Base-by-base conservation (phyloP, 495 filamentous ascomycete genomes). In the Platismatia glauca region DNA sequence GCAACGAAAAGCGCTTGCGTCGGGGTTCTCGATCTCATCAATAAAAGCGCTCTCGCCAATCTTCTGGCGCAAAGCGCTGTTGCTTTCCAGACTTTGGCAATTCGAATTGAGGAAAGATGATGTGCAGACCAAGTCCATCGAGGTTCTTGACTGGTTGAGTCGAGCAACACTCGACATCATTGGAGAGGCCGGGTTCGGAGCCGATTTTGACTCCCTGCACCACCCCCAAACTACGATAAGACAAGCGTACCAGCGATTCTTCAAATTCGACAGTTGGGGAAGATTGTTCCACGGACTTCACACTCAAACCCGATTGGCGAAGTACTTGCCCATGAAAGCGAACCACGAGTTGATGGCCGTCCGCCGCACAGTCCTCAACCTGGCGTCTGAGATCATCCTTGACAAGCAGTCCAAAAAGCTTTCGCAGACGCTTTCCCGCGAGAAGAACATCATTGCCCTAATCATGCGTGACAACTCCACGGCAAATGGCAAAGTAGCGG, bases 151-250 rank as follows among this genome's bases (percentile, higher is more conserved):
- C 39, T 77, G 78, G 75, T 70, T 76, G 35, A 77, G 76, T 62
- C 71, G 77, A 24, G 73, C 75, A 35, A 79, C 78, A 0, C 76
- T 82, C n/a, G 79, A 81, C 63, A 81, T 81, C 61, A 81, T 81
- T 58, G 77, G 75, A 35, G 69, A 75, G 64, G 78, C 79, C 7
- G 79, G 77, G 0, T 80, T 81, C 56, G 78, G 78, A 8, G 74
- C 70, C 31, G 73, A 77, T 1, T 72, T 81, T 43, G 68, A 74
- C 58, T 73, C 77, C 0, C 70, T 81, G 4, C 64, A 69, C n/a
- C 50, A 79, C 64, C 73, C 74, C 0, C 63, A 76, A 11, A 70
- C 69, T 0, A 73, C 73, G 8, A 67, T 80, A 24, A 73, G 75
- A 52, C 69, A 73, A 61, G 75, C 76, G 2, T 81, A 81, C 63